A percentile compares a stretch with the other conserved stretches of the same genome.
Conservation (phyloP, 139 green algal genomes). For the Micromonas pusilla region DNA sequence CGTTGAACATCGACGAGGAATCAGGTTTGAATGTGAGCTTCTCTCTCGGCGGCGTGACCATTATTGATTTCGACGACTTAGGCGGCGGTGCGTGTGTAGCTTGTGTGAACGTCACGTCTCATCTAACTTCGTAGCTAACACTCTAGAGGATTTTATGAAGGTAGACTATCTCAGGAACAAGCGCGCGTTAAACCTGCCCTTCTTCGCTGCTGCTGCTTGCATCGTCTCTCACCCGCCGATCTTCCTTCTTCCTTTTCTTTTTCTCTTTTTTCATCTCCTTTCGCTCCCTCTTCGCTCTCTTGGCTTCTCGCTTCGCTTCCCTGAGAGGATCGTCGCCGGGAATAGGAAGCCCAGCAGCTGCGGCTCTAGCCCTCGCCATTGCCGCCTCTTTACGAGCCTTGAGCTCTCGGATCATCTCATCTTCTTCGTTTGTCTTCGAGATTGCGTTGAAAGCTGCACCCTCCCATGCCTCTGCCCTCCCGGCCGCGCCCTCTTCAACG, state of each 20-base stretch:
- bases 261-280: conserved; percentile 1
- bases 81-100: too few species aligned
- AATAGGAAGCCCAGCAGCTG: background rate
- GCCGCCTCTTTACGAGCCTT: conserved; percentile 4
- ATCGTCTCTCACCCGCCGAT: background rate
- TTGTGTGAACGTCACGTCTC: too few species aligned
- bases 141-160: background rate
- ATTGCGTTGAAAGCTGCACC: background rate
- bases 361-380: background rate
- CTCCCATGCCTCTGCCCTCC: background rate
- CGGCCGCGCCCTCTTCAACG: background rate
- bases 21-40: background rate
- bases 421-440: conserved; percentile 31
- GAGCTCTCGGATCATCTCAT: conserved; percentile 26
- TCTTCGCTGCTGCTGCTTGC: background rate
- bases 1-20: background rate
- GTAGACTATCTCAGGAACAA: background rate
- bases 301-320: background rate
- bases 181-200: background rate
- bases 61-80: conserved; percentile 5
- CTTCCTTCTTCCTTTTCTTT: conserved; percentile 6
- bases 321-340: background rate
- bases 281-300: conserved; percentile 21
- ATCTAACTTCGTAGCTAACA: background rate
- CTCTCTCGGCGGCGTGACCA: background rate